Base-by-base conservation (phyloP, 305 asterid species). In the Caryopteris hybrid region DNA sequence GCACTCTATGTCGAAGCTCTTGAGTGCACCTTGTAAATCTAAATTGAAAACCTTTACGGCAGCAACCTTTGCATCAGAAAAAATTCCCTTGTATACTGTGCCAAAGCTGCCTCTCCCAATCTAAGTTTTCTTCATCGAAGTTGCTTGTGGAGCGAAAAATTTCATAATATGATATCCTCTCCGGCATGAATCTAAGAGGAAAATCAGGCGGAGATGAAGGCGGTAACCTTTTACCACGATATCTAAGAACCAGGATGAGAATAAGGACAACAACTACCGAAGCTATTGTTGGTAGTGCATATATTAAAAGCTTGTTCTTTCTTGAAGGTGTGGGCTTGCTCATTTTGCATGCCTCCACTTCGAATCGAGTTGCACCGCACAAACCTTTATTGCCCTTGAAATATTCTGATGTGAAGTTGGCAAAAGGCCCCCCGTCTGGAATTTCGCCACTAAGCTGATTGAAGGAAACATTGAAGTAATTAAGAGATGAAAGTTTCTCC, bases 31-130 rank as follows among this genome's bases (percentile, higher is more conserved):
- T 2, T 36, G 52, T 0, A 51, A 17, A 2, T 65, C 61, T 22
- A 36, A 3, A 66, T 23, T 23, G 39, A 66, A 66, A 14, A 52
- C 52, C 62, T 66, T 66, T 22, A 66, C 18, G 0, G 60, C 70
- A 47, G 52, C 61, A 14, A 38, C 39, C 12, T 22, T n/a, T 38
- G 17, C 51, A 14, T 65, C 2, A 21, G 52, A 23, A 16, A 66
- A 36, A 2, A 2, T 3, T n/a, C 25, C 62, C 41, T 11, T 66
- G 71, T 66, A 65, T 36, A 65, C 61, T 9, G 70, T 36, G 3
- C 61, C 70, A 10, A 21, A 66, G 23, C 61, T 23, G 5, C 71
- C 71, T 66, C 60, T 66, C 13, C 62, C 71, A 23, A 66, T 66
- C n/a, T 52, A 66, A 11, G 13, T 66, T 16, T 14, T 21, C 53